Base-by-base conservation (phyloP, 2,329 filamentous ascomycete species). In the Sphaerostilbella broomeana region DNA sequence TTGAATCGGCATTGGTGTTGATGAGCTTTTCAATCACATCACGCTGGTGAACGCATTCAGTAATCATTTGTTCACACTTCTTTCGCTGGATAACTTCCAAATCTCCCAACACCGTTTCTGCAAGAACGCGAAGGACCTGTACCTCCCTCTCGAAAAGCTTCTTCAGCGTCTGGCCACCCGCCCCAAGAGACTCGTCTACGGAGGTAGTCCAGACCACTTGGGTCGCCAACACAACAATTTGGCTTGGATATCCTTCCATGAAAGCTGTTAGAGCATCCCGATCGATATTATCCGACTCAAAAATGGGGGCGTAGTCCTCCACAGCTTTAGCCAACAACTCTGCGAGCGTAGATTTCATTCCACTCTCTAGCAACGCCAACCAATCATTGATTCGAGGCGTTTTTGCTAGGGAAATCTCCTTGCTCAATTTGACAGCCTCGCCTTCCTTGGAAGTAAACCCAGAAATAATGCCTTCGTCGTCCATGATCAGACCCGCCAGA, bases 321-420 rank as follows among this genome's bases (percentile, higher is more conserved):
- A 94, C 75, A 2, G 92, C 90, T 58, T 97, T 89, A 3, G 81
- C 81, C 20, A 98, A 74, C 19, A 95, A 72, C 59, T 97, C 90
- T 0, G 92, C 92, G 13, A 99, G 75, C 1, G 92, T 95, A 22
- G 80, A 74, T 62, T 95, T 95, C 89, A 98, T 97, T 49, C 84
- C 94, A 43, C 70, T 81, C 61, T 98, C 92, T 21, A 99, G 69
- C 4, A 94, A 80, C 20, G 86, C 84, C n/a, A 99, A 74, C 92
- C 92, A 99, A 62, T 98, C 92, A 55, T 99, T 98, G 70, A 99
- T 95, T 54, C 87, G 85, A 1, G 94, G 94, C 2, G 87, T 94
- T 63, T 95, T 95, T 52, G 87, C 76, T 34, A 98, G 72, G 12
- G 87, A 95, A 46, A 99, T 90, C 38, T 92, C 85, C 54, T 85